Base-by-base conservation (phyloP, 805 yeast species). In the Teunomyces barrocoloradensis region DNA sequence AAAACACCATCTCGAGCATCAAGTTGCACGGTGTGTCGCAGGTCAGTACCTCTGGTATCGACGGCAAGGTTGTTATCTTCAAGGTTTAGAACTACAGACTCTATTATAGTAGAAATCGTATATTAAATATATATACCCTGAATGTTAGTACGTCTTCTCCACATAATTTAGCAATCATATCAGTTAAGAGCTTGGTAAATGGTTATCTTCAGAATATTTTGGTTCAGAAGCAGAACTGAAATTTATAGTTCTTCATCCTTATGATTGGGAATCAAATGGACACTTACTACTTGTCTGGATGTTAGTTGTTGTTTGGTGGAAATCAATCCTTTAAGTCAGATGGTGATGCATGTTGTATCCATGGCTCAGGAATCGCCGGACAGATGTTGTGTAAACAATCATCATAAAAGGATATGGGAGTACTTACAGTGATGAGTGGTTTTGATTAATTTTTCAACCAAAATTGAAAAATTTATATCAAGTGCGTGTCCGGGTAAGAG, bases 171-270 rank as follows among this genome's bases (percentile, higher is more conserved):
- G 11, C 29, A 37, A 37, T 28, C 43, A 28, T 30, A 53, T 74
- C 76, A 74, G 78, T 73, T 64, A 53, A 57, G 73, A 76, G 80
- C 77, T 78, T 82, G 87, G 87, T 80, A 78, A 28, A 73, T 64
- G 73, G 79, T 78, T 85, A 78, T 87, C 94, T 87, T 87, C 95
- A 81, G 62, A 66, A 42, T 51, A 56, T 66, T 68, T 75, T 67
- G 80, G 79, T 77, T 89, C 96, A 89, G 96, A 89, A 89, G 96
- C 96, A 89, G 96, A 89, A 89, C 96, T 89, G 96, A 87, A 78
- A 66, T 59, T 57, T 61, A 62, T 58, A 68, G 71, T 79, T 59
- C 49, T 68, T 84, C 90, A 85, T 85, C 90, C 83, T 73, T 52
- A 57, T 30, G 28, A 30, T 30, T 53, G 55, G 48, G 6, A 23